Evolutionary conservation across 1,139 yeast species (phyloP).

Genomic region (Saccharomyces hybrid): DNA sequence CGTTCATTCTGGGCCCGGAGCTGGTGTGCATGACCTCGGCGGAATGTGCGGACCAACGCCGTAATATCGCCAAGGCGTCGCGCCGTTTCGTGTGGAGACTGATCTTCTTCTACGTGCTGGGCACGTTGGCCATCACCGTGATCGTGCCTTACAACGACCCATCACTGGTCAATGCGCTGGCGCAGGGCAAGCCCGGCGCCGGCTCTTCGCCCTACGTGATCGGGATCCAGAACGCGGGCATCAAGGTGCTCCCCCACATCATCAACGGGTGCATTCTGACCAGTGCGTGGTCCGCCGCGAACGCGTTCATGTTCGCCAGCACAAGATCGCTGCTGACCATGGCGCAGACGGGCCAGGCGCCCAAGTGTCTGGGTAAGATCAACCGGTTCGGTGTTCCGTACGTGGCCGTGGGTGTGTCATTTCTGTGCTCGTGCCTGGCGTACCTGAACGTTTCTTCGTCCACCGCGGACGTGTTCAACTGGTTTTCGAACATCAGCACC

Average conservation of each 20-base stretch:
- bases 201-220: constrained; percentile 49
- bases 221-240: constrained; percentile 45
- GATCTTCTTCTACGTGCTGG: constrained; percentile 38
- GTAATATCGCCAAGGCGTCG: constrained; percentile 42
- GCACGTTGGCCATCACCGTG: constrained; percentile 41
- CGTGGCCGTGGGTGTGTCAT: constrained; percentile 30
- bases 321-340: constrained; percentile 42
- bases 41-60: constrained; percentile 44
- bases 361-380: constrained; percentile 38
- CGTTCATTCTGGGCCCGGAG: constrained; percentile 69
- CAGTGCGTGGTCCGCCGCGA: constrained; percentile 49
- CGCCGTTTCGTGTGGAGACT: constrained; percentile 42
- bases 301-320: constrained; percentile 37
- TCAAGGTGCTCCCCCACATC: constrained; percentile 42
- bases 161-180: constrained; percentile 32
- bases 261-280: constrained; percentile 45
- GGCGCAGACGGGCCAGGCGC: constrained; percentile 44
- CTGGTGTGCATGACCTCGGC: constrained; percentile 41
- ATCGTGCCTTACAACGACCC: constrained; percentile 42
- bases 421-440: constrained; percentile 32
- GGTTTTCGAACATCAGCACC: constrained; percentile 77
- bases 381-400: constrained; percentile 42
- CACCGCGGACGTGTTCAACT: constrained; percentile 41
- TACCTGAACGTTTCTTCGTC: constrained; percentile 35
- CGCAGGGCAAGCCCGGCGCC: constrained; percentile 39